A percentile compares a stretch with the other conserved stretches of the same genome.
Evolutionary conservation across 768 basidiomycete species (phyloP).

Genomic region (Chlorophyllum brunneum): DNA sequence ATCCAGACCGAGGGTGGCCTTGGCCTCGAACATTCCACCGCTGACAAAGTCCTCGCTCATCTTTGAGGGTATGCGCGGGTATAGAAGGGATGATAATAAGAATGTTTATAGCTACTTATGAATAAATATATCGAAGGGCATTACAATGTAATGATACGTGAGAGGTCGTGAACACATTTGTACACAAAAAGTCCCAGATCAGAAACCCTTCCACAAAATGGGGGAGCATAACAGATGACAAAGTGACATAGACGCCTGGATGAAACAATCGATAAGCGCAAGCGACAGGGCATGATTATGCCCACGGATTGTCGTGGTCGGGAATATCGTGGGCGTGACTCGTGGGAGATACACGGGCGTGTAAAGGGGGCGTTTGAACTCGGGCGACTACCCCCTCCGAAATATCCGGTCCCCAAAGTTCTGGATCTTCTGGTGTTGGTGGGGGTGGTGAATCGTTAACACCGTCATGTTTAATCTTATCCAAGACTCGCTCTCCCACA

Average conservation of each 20-base stretch:
- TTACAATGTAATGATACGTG: no score
- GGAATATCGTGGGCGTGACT: constrained; percentile 11
- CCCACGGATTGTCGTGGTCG: constrained; percentile 19
- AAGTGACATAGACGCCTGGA: neutral
- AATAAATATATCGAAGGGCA: no score
- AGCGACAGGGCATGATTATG: constrained; percentile 12
- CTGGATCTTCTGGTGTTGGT: no score
- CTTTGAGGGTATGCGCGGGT: no score
- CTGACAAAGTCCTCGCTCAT: constrained; percentile 53
- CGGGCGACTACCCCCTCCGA: constrained; percentile 16
- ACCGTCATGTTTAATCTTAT: constrained; percentile 28
- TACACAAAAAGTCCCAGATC: no score
- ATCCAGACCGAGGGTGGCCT: constrained; percentile 43
- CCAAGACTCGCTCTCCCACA: constrained; percentile 37
- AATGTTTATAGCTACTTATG: no score
- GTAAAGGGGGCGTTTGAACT: constrained; percentile 12
- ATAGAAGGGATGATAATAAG: neutral
- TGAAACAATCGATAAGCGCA: neutral
- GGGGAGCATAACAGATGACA: neutral
- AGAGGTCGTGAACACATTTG: no score
- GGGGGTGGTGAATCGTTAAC: no score
- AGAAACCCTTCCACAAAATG: neutral
- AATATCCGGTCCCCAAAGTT: constrained; percentile 18
- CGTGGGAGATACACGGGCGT: constrained; percentile 10
- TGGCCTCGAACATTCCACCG: constrained; percentile 54